These are phyloP conservation scores for Lactarius akahatsu DNA, from an alignment of 768 basidiomycete genomes.

Conservation along the genomic window DNA sequence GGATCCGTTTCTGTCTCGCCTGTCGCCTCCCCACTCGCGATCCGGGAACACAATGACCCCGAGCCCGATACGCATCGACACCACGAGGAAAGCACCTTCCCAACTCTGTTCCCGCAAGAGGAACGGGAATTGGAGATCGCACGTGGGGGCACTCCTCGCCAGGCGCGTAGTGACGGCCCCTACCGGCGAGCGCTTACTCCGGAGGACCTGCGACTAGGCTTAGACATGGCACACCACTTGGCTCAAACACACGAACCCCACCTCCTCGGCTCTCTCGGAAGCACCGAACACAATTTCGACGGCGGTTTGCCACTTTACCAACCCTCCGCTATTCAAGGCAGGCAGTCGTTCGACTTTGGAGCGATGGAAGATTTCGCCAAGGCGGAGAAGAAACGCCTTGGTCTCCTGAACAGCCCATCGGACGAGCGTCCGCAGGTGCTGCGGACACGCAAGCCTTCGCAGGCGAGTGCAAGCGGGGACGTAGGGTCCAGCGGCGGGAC, in stretches of 20 bases:
- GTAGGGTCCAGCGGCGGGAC: slow-evolving; percentile 28
- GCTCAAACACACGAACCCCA: slow-evolving; percentile 45
- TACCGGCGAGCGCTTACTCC: not conserved
- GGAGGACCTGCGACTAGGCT: slow-evolving; percentile 8
- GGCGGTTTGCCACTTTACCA: slow-evolving; percentile 70
- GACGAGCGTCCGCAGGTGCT: slow-evolving; percentile 25
- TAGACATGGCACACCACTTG: slow-evolving; percentile 23
- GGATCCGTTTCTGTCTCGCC: slow-evolving; percentile 47
- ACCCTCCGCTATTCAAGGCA: slow-evolving; percentile 43
- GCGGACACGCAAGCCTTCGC: slow-evolving; percentile 31
- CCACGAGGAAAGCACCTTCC: slow-evolving; percentile 38
- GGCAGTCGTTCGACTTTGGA: slow-evolving; percentile 67
- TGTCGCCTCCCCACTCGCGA: slow-evolving; percentile 36
- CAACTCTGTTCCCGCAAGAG: slow-evolving; percentile 49
- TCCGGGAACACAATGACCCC: slow-evolving; percentile 38
- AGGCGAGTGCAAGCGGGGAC: slow-evolving; percentile 26
- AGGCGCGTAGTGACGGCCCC: not conserved
- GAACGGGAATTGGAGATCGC: slow-evolving; percentile 46
- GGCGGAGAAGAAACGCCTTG: slow-evolving; percentile 64
- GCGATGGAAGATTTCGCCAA: slow-evolving; percentile 76
- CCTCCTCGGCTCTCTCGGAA: slow-evolving; percentile 41
- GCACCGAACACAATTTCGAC: slow-evolving; percentile 27
- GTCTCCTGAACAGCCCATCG: slow-evolving; percentile 47
- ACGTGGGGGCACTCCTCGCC: slow-evolving; percentile 34
- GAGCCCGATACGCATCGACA: slow-evolving; percentile 32